Evolutionary conservation across 345 rosid genomes (phyloP).

Genomic region (Bruguiera parviflora): DNA sequence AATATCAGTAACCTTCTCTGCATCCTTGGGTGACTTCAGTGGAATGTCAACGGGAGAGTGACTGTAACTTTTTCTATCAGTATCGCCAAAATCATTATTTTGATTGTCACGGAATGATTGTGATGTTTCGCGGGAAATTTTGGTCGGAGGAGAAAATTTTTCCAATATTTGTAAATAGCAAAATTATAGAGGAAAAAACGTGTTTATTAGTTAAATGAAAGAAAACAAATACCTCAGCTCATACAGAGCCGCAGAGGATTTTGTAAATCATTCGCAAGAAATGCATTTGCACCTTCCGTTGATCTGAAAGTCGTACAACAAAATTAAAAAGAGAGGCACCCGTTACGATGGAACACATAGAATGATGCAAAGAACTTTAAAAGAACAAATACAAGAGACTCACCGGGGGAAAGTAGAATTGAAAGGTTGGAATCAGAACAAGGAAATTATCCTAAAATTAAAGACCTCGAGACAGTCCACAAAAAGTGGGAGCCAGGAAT

Average conservation of each 20-base stretch:
- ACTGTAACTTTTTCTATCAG: conserved; percentile 48
- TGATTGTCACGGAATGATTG: conserved; percentile 72
- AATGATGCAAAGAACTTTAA: not conserved
- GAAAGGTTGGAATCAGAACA: no score
- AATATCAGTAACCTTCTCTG: conserved; percentile 43
- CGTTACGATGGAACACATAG: not conserved
- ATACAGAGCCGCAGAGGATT: conserved; percentile 67
- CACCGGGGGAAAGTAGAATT: not conserved
- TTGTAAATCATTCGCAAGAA: conserved; percentile 83
- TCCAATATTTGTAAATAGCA: conserved; percentile 58
- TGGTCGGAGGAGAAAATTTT: conserved; percentile 82
- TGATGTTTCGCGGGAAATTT: conserved; percentile 90
- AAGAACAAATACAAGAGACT: not conserved
- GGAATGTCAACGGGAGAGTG: conserved; percentile 37
- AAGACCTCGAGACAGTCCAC: not conserved
- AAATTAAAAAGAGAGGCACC: not conserved
- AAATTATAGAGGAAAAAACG: not conserved
- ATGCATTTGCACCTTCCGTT: conserved; percentile 78
- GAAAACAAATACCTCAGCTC: conserved; percentile 7
- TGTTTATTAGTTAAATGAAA: not conserved
- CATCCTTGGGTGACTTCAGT: conserved; percentile 36
- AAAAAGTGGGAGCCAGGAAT: not conserved
- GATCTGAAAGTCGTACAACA: conserved; percentile 48
- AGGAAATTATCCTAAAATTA: not conserved
- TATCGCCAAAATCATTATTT: conserved; percentile 53